Percentiles rank a stretch among this genome's conserved stretches.
These are phyloP conservation scores for Baorangia bicolor DNA, from an alignment of 768 basidiomycete species.

Conservation along the genomic window DNA sequence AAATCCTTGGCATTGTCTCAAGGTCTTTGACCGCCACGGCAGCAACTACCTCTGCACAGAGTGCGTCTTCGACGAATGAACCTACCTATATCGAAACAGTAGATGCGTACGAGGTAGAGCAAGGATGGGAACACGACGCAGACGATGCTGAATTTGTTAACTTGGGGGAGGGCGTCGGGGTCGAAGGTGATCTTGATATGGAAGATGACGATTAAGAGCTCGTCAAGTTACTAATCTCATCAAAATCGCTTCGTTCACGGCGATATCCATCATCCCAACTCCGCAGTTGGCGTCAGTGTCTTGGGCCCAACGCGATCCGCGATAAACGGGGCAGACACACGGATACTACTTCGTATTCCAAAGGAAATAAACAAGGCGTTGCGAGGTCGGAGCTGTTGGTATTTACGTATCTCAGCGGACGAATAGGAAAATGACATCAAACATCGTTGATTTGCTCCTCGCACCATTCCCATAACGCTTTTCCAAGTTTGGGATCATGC, in stretches of 20 bases:
- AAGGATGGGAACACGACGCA: constrained; percentile 36
- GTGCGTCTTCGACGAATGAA: background rate
- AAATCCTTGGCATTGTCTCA: constrained; percentile 60
- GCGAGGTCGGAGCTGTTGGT: background rate
- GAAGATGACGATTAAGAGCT: constrained; percentile 47
- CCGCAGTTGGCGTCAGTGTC: background rate
- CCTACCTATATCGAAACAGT: background rate
- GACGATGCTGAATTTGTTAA: constrained; percentile 66
- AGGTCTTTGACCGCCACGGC: constrained; percentile 32
- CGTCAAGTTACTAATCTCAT: background rate
- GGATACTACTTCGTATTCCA: no score
- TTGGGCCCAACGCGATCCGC: background rate
- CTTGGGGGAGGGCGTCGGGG: constrained; percentile 59
- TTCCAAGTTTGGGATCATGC: constrained; percentile 23
- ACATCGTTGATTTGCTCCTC: constrained; percentile 33
- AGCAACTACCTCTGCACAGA: background rate
- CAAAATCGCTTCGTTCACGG: background rate
- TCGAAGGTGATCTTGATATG: constrained; percentile 72
- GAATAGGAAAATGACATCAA: background rate
- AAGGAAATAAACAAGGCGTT: background rate
- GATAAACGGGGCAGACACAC: no score
- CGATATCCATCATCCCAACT: background rate
- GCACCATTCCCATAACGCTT: constrained; percentile 36
- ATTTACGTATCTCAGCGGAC: background rate
- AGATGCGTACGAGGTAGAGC: constrained; percentile 24